These are phyloP conservation scores for Rhizophagus clarus DNA, from an alignment of 192 early-diverging fungal species.

Conservation along the genomic window DNA sequence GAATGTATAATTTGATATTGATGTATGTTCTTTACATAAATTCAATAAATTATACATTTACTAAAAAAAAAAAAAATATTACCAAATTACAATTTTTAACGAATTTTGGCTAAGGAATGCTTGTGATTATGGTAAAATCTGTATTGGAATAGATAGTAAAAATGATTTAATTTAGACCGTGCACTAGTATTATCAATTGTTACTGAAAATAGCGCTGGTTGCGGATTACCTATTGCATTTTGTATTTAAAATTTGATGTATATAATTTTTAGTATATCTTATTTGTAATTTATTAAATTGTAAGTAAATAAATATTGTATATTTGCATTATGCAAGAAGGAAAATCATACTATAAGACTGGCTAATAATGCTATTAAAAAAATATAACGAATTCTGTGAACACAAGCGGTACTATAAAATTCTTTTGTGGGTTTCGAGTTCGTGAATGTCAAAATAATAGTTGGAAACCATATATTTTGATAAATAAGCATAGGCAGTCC, in stretches of 20 bases:
- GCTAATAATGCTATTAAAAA: no score
- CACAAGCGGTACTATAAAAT: no score
- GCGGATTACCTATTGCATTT: not conserved
- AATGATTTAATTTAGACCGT: no score
- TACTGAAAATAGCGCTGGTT: not conserved
- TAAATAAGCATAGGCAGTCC: not conserved
- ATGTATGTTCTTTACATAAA: no score
- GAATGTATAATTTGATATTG: no score
- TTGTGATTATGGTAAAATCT: not conserved
- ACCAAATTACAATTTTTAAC: not conserved
- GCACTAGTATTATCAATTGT: not conserved
- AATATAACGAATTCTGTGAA: no score
- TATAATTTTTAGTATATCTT: not conserved
- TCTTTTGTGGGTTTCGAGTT: not conserved
- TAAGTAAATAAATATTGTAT: no score
- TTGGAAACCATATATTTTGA: not conserved
- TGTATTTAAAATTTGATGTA: not conserved
- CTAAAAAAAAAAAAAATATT: no score
- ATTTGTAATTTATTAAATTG: not conserved
- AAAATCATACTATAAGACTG: not conserved
- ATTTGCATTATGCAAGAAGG: not conserved
- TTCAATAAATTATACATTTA: no score
- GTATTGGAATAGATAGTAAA: constrained; percentile 1
- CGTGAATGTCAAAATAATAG: not conserved
- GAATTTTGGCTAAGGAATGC: constrained; percentile 8